phyloP scores from a whole-genome alignment of 2,329 filamentous ascomycete species.

The Exophiala spinifera region DNA sequence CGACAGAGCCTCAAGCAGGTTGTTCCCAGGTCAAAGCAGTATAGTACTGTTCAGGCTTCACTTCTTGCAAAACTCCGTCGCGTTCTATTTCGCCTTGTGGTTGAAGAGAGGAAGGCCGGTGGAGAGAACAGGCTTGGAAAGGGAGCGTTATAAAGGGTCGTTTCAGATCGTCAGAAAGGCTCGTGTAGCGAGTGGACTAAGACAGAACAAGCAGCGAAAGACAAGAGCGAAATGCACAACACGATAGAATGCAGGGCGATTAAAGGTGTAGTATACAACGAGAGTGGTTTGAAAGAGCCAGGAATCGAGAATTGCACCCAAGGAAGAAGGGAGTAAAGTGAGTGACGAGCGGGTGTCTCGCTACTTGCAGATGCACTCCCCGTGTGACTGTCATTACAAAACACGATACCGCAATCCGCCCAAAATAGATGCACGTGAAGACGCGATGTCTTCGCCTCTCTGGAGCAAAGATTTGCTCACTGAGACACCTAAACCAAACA shows the following conservation, averaged over 20 bases:
- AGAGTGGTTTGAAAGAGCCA: constrained; percentile 2
- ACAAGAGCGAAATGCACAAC: background rate
- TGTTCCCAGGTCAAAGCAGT: background rate
- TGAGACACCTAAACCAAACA: background rate
- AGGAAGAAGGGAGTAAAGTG: background rate
- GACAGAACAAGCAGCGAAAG: constrained; percentile 7
- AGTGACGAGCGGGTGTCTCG: background rate
- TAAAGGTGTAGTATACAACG: constrained; percentile 3
- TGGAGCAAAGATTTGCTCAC: background rate
- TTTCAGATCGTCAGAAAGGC: background rate
- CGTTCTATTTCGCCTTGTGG: background rate
- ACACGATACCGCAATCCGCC: background rate
- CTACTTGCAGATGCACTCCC: too few species aligned
- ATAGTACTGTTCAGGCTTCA: background rate
- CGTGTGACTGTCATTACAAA: background rate
- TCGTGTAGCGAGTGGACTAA: background rate
- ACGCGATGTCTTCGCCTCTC: background rate
- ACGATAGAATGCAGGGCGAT: background rate
- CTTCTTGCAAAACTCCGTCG: background rate
- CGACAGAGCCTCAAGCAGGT: constrained; percentile 21
- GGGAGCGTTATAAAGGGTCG: background rate
- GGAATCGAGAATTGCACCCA: background rate
- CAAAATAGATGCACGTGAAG: background rate
- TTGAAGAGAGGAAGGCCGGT: background rate
- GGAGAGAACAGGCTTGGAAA: background rate